A percentile compares a stretch with the other conserved stretches of the same genome.
These are phyloP conservation scores for Xylaria curta DNA, from an alignment of 495 filamentous ascomycete species.

Conservation along the genomic window DNA sequence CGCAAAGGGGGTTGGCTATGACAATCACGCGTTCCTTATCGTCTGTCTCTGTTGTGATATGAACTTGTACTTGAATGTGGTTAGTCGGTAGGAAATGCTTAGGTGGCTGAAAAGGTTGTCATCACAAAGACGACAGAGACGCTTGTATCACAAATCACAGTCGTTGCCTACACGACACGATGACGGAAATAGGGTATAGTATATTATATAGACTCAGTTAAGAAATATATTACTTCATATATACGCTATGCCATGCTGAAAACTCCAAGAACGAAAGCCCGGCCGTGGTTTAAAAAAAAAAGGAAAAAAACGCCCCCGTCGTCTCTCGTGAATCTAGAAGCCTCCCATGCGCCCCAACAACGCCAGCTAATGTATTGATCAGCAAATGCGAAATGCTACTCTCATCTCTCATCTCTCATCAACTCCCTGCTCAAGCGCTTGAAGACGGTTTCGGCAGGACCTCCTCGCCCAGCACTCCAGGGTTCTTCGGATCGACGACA, in stretches of 20 bases:
- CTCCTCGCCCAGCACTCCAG: slow-evolving; percentile 54
- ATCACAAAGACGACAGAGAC: background rate
- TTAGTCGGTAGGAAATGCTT: background rate
- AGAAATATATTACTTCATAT: slow-evolving; percentile 14
- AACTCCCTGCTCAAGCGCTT: background rate
- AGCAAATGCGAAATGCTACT: background rate
- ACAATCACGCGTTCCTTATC: background rate
- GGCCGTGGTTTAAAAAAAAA: background rate
- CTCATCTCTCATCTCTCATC: background rate
- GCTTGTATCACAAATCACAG: background rate
- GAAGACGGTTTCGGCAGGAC: slow-evolving; percentile 44
- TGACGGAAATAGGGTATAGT: slow-evolving; percentile 5
- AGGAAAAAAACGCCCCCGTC: slow-evolving; percentile 19
- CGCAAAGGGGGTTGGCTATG: slow-evolving; percentile 10
- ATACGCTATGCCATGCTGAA: slow-evolving; percentile 24
- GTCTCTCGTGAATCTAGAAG: slow-evolving; percentile 24
- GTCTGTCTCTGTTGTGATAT: background rate
- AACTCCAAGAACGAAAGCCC: background rate
- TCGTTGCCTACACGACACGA: background rate
- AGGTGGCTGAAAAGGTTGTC: background rate
- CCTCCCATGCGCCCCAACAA: background rate
- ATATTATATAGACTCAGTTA: slow-evolving; percentile 8
- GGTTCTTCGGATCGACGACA: slow-evolving; percentile 58
- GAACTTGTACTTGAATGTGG: background rate
- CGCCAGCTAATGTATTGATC: slow-evolving; percentile 2